A percentile compares a stretch with the other conserved stretches of the same genome.
Evolutionary conservation across 176 grass and related monocot genomes (phyloP).

Genomic region (Oryza coarctata): DNA sequence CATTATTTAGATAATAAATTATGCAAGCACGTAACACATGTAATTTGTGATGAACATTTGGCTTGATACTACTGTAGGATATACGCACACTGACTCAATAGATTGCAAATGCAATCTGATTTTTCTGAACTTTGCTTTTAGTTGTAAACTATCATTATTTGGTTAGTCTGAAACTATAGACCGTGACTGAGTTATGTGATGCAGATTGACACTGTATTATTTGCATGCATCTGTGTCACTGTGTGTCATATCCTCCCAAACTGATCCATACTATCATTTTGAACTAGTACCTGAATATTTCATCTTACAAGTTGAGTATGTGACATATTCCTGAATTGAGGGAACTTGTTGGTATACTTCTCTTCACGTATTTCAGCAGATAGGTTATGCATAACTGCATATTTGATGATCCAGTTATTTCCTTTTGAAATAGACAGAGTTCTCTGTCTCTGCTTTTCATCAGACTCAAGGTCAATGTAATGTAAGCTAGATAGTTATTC

Average conservation of each 20-base stretch:
- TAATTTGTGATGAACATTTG: not conserved
- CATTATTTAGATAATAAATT: not conserved
- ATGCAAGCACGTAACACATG: not conserved
- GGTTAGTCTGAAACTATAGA: not conserved
- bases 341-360: not conserved
- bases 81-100: not conserved
- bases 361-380: not conserved
- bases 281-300: not conserved
- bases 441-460: not conserved
- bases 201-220: not conserved
- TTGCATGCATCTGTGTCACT: not conserved
- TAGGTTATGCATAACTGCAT: not conserved
- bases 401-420: not conserved
- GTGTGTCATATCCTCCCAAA: too few relatives aligned
- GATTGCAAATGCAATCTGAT: constrained; percentile 2
- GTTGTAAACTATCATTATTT: not conserved
- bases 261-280: too few relatives aligned
- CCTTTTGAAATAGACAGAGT: not conserved
- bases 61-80: too few relatives aligned
- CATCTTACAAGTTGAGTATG: not conserved
- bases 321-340: not conserved
- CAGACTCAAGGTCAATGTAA: not conserved
- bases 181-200: not conserved
- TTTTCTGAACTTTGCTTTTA: not conserved
- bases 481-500: not conserved